phyloP scores from a whole-genome alignment of 2,329 filamentous ascomycete genomes.

The Aspergillus nomiae region DNA sequence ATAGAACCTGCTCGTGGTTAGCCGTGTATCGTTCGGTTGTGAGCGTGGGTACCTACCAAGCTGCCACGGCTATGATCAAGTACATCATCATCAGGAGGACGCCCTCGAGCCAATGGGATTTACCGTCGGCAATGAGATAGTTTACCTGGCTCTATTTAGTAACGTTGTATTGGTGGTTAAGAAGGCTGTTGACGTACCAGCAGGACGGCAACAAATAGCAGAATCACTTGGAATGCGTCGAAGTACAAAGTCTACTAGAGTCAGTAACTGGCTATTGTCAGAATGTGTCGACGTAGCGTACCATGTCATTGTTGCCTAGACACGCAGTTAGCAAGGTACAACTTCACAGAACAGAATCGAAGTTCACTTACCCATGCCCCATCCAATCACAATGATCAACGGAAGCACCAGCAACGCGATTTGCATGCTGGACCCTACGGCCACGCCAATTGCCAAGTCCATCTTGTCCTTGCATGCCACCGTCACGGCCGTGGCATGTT shows the following conservation, averaged over 20 bases:
- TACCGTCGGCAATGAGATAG: slow-evolving; percentile 64
- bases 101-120: slow-evolving; percentile 63
- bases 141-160: slow-evolving; percentile 51
- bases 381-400: slow-evolving; percentile 62
- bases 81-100: slow-evolving; percentile 62
- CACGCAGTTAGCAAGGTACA: slow-evolving; percentile 6
- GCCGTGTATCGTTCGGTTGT: not conserved
- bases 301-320: slow-evolving; percentile 59
- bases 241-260: slow-evolving; percentile 67
- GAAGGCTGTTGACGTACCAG: slow-evolving; percentile 32
- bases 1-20: slow-evolving; percentile 18
- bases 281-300: slow-evolving; percentile 16
- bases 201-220: slow-evolving; percentile 59
- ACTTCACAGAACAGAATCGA: not conserved
- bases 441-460: slow-evolving; percentile 67
- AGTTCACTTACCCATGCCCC: slow-evolving; percentile 52
- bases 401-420: slow-evolving; percentile 65
- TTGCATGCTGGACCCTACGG: slow-evolving; percentile 67
- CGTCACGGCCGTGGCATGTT: slow-evolving; percentile 65
- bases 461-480: slow-evolving; percentile 68
- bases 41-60: slow-evolving; percentile 48
- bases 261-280: slow-evolving; percentile 13
- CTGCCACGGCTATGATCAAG: slow-evolving; percentile 62
- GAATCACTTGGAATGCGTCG: slow-evolving; percentile 80
- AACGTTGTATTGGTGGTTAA: not conserved